These are phyloP conservation scores for Ganoderma multipileum DNA, from an alignment of 1,284 basidiomycete species.

Conservation along the genomic window DNA sequence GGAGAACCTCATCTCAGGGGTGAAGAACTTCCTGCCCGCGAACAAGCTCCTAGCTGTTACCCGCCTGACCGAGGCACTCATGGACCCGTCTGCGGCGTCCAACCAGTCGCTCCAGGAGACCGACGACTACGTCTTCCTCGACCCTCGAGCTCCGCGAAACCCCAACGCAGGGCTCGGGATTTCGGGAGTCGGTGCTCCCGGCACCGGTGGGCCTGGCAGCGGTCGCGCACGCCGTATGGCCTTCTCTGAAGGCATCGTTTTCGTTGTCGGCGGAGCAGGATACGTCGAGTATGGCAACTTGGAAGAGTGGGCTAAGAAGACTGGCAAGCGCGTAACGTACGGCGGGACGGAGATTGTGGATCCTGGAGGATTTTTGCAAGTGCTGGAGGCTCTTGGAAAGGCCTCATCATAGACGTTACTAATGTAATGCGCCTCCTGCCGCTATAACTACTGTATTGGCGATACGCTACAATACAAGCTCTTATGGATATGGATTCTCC, in stretches of 20 bases:
- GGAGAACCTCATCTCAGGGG: conserved; percentile 96
- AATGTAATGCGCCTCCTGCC: background rate
- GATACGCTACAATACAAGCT: conserved; percentile 1
- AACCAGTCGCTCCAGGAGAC: conserved; percentile 95
- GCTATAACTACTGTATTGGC: background rate
- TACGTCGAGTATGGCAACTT: conserved; percentile 98
- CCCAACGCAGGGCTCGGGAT: conserved; percentile 57
- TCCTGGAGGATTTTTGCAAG: conserved; percentile 83
- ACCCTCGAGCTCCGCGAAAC: conserved; percentile 82
- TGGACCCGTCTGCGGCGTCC: conserved; percentile 94
- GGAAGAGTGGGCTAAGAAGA: conserved; percentile 86
- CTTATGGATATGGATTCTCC: background rate
- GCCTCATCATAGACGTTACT: conserved; percentile 29
- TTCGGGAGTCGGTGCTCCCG: conserved; percentile 53
- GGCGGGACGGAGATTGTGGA: conserved; percentile 96
- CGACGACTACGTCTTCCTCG: conserved; percentile 95
- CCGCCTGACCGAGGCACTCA: conserved; percentile 92
- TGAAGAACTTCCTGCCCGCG: conserved; percentile 97
- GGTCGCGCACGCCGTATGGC: conserved; percentile 73
- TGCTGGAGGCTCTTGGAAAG: conserved; percentile 71
- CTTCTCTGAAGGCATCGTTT: conserved; percentile 92
- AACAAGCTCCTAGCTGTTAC: conserved; percentile 95
- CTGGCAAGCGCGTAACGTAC: conserved; percentile 89
- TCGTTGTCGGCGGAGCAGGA: conserved; percentile 95
- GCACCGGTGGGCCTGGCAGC: conserved; percentile 45